Base-by-base conservation (phyloP, 495 filamentous ascomycete genomes). In the Penicillium canariense region DNA sequence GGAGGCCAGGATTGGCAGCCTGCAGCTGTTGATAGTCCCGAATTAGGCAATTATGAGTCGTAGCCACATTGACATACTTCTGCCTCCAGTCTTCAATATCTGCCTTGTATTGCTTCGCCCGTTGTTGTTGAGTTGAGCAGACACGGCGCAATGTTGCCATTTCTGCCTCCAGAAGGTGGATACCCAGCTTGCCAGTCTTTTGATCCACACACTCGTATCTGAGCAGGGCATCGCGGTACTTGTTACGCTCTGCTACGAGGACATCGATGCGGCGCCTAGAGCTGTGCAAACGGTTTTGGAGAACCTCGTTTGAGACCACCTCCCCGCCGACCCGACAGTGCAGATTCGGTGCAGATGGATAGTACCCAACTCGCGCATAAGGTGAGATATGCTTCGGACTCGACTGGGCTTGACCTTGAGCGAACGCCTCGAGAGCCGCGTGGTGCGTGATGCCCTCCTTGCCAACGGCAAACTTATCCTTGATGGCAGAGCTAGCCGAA, bases 161-260 rank as follows among this genome's bases (percentile, higher is more conserved):
- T 20, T 59, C 51, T 20, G 51, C 17, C 43, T 59, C 47, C 42
- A 55, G 26, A 5, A 28, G 23, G 12, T 55, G 38, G 1, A 59
- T 55, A 11, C 42, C 43, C 42, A 59, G 42, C 22, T 39, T 34
- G 7, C 56, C 52, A 18, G 56, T 54, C 6, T 26, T 20, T 1
- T 51, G 56, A 34, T 59, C 48, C n/a, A 51, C 26, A 3, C 20
- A 20, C 11, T 39, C 44, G 34, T 59, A 55, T 26, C 36, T 50
- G 40, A 54, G 51, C 32, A 59, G 47, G 20, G 18, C 48, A 23
- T 50, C 40, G 6, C 47, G 51, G 28, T 46, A 50, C 26, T 38
- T 47, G 27, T 59, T 55, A 1, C 56, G 52, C 18, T 59, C 52
- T 0, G 36, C 32, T 4, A 30, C 50, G 32, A 59, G 38, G 28